Percentiles rank a stretch among this genome's conserved stretches.
Conservation (phyloP, 2,329 filamentous ascomycete genomes). For the Furcasterigmium furcatum region DNA sequence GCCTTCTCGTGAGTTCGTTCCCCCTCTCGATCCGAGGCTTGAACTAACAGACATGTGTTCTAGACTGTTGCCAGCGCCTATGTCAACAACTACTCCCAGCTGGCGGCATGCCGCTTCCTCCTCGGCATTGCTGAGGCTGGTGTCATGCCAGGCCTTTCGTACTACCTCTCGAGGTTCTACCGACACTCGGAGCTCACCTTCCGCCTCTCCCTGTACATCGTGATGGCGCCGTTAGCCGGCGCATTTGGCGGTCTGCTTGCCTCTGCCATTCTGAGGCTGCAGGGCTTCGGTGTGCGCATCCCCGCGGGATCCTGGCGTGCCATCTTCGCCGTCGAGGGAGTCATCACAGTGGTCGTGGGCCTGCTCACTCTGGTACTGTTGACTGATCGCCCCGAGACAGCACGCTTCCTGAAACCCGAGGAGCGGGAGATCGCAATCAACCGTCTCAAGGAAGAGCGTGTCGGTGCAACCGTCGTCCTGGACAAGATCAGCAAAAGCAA, state of each 20-base stretch:
- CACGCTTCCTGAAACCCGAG: conserved; percentile 60
- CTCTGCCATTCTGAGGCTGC: conserved; percentile 50
- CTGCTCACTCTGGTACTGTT: conserved; percentile 60
- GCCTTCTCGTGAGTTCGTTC: conserved; percentile 20
- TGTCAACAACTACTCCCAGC: conserved; percentile 24
- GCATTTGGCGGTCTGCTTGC: conserved; percentile 45
- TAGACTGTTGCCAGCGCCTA: conserved; percentile 34
- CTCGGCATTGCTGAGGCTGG: conserved; percentile 38
- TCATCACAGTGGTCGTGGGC: conserved; percentile 17
- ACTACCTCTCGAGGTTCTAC: conserved; percentile 46
- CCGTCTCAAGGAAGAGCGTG: conserved; percentile 65
- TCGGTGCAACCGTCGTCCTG: conserved; percentile 57
- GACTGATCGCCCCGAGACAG: conserved; percentile 67
- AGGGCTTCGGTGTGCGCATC: conserved; percentile 31
- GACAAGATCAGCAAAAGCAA: conserved; percentile 58
- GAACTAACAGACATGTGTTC: too few relatives aligned
- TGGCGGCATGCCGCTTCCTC: conserved; percentile 31
- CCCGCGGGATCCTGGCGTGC: conserved; percentile 62
- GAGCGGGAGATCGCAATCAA: conserved; percentile 66
- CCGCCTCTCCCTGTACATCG: conserved; percentile 40
- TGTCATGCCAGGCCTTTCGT: conserved; percentile 31
- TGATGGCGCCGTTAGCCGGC: conserved; percentile 34
- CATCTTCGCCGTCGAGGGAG: conserved; percentile 50
- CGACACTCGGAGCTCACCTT: conserved; percentile 43
- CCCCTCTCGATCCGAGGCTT: too few relatives aligned